Base-by-base conservation (phyloP, 2,329 filamentous ascomycete species). In the Rhytidhysteron rufulum region DNA sequence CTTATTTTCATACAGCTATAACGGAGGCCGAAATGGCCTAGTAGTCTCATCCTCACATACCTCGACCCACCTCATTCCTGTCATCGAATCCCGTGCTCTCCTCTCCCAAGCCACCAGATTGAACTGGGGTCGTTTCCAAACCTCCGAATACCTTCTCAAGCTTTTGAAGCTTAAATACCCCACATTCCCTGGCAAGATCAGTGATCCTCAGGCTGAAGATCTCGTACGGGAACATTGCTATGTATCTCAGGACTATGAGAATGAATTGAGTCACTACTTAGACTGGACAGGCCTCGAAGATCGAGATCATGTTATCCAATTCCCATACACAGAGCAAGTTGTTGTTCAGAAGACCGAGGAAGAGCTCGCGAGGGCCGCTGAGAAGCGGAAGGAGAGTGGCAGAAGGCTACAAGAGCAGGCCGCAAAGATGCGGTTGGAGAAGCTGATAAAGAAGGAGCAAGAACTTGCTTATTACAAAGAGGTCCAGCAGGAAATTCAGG, bases 371-470 rank as follows among this genome's bases (percentile, higher is more conserved):
- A 78, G 82, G 30, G 88, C 94, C 48, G 89, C 91, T 9, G 93
- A 98, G 71, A 85, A 91, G 62, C 88, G 95, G 60, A 95, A 94
- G 63, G 93, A 98, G 67, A 93, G 88, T 52, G 93, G 93, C 0
- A 78, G 93, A 48, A 78, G 94, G 33, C 63, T 98, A 19, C 93
- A 98, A 64, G 89, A 96, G 56, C 93, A 98, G 66, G 93, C 93
- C 0, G 91, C 91, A 8, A 97, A 95, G 67, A 95, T 96, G 88
- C 84, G 93, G 6, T 72, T 98, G 1, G 93, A 98, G 50, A 95
- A 95, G 59, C 74, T 98, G 34, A 88, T 97, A 62, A 86, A 87
- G 58, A 98, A 98, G 66, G 93, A 98, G 67, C 83, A 95, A 60
- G 90, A 97, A 61, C 71, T 97, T 2, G 90, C 95, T 53, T 96